Percentiles rank a stretch among this genome's conserved stretches.
phyloP scores from a whole-genome alignment of 257 asterid genomes.

The Gentiana dahurica region DNA sequence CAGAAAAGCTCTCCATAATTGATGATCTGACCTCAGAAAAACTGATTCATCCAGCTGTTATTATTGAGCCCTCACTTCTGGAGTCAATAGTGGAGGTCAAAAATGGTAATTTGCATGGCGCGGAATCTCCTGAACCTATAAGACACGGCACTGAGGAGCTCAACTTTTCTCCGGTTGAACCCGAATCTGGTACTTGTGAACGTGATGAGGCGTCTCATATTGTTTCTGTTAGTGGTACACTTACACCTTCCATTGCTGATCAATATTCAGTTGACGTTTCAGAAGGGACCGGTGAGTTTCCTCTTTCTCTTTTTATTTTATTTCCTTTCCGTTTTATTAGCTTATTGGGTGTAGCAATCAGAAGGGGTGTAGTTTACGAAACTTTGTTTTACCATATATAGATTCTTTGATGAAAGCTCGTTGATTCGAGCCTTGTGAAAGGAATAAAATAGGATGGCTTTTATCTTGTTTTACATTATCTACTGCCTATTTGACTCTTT shows the following conservation, averaged over 20 bases:
- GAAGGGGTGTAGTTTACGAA: not conserved
- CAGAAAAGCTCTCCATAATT: slow-evolving; percentile 7
- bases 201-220: slow-evolving; percentile 17
- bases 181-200: slow-evolving; percentile 12
- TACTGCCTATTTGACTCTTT: not conserved
- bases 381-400: not conserved
- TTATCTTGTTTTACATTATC: not conserved
- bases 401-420: not conserved
- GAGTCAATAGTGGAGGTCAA: slow-evolving; percentile 18
- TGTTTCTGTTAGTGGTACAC: slow-evolving; percentile 14
- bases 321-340: not conserved
- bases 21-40: slow-evolving; percentile 23
- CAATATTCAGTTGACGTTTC: slow-evolving; percentile 19
- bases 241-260: slow-evolving; percentile 17
- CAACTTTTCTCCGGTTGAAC: slow-evolving; percentile 11
- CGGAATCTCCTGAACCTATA: slow-evolving; percentile 19
- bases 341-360: not conserved
- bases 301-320: not conserved
- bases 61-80: slow-evolving; percentile 14
- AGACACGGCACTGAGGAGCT: slow-evolving; percentile 33
- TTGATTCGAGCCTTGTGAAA: not conserved
- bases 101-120: slow-evolving; percentile 10
- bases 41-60: slow-evolving; percentile 25
- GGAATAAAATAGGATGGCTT: not conserved
- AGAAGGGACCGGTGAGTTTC: slow-evolving; percentile 33